Percentiles rank a stretch among this genome's conserved stretches.
Evolutionary conservation across 2,329 filamentous ascomycete genomes (phyloP).

Genomic region (Sarocladium kiliense): DNA sequence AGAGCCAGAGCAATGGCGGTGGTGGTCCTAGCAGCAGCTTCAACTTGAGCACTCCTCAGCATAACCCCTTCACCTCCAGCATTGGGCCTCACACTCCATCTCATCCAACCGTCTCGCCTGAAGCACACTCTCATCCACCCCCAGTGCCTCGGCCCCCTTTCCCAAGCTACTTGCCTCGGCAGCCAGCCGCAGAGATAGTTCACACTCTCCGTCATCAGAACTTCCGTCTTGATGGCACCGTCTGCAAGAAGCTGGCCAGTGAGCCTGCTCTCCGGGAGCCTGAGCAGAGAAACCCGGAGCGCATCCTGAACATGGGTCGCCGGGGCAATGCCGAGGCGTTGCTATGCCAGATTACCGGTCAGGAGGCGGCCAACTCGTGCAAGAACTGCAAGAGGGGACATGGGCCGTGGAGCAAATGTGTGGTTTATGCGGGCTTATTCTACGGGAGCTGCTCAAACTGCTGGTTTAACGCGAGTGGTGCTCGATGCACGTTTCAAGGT

Average conservation of each 20-base stretch:
- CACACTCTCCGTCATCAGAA: conserved; percentile 33
- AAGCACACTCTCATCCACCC: not conserved
- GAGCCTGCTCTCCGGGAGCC: conserved; percentile 45
- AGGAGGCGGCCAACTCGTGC: conserved; percentile 42
- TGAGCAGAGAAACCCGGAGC: conserved; percentile 45
- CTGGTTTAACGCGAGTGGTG: conserved; percentile 58
- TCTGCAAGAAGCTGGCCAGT: conserved; percentile 48
- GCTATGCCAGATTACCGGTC: conserved; percentile 52
- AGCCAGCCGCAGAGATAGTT: not conserved
- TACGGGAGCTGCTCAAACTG: conserved; percentile 59
- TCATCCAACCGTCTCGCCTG: not conserved
- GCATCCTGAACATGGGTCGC: conserved; percentile 45
- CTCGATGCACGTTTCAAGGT: conserved; percentile 57
- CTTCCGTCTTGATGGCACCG: conserved; percentile 45
- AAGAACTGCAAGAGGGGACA: conserved; percentile 58
- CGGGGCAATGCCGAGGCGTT: conserved; percentile 57
- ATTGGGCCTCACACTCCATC: not conserved
- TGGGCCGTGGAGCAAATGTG: conserved; percentile 53
- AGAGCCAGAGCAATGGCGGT: not conserved
- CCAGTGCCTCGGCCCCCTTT: not conserved
- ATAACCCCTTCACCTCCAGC: not conserved
- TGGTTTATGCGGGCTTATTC: conserved; percentile 57
- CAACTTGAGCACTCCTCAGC: not conserved
- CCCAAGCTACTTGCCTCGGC: not conserved
- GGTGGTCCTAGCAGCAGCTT: not conserved